phyloP scores from a whole-genome alignment of 768 basidiomycete genomes.

The Phlebiopsis flavidoalba region DNA sequence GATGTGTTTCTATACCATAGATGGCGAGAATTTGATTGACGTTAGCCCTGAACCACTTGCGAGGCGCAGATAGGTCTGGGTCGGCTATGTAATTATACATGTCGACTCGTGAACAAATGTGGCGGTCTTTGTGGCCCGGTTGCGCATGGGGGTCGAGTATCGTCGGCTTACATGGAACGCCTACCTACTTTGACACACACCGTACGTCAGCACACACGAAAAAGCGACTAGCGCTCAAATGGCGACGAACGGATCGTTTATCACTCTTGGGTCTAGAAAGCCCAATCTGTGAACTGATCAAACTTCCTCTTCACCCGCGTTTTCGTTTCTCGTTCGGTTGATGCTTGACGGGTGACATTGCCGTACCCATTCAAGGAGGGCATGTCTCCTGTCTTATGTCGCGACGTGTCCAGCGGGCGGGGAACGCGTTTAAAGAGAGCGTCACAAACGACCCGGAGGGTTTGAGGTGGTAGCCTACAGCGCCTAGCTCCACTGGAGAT shows the following conservation, averaged over 20 bases:
- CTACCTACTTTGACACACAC: slow-evolving; percentile 24
- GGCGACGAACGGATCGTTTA: slow-evolving; percentile 10
- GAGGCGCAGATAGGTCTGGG: slow-evolving; percentile 46
- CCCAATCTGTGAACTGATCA: slow-evolving; percentile 45
- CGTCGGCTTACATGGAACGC: slow-evolving; percentile 42
- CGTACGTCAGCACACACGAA: neutral
- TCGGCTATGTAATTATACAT: slow-evolving; percentile 63
- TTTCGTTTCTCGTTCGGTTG: slow-evolving; percentile 49
- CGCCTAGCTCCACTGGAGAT: slow-evolving; percentile 54
- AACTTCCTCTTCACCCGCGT: slow-evolving; percentile 51
- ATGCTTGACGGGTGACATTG: slow-evolving; percentile 37
- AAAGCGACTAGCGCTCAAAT: neutral
- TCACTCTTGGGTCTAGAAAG: slow-evolving; percentile 34
- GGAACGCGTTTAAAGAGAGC: slow-evolving; percentile 67
- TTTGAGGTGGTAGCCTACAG: slow-evolving; percentile 71
- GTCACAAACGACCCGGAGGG: slow-evolving; percentile 66
- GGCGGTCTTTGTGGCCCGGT: slow-evolving; percentile 65
- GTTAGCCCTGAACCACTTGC: slow-evolving; percentile 70
- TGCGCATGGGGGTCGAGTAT: slow-evolving; percentile 55
- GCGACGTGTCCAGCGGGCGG: slow-evolving; percentile 42
- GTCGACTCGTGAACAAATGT: slow-evolving; percentile 67
- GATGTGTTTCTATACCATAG: slow-evolving; percentile 37
- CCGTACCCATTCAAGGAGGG: slow-evolving; percentile 66
- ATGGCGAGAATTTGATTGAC: slow-evolving; percentile 56
- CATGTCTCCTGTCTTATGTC: slow-evolving; percentile 39